Base-by-base conservation (phyloP, 1,139 yeast genomes). In the Pneumocystis canis region DNA sequence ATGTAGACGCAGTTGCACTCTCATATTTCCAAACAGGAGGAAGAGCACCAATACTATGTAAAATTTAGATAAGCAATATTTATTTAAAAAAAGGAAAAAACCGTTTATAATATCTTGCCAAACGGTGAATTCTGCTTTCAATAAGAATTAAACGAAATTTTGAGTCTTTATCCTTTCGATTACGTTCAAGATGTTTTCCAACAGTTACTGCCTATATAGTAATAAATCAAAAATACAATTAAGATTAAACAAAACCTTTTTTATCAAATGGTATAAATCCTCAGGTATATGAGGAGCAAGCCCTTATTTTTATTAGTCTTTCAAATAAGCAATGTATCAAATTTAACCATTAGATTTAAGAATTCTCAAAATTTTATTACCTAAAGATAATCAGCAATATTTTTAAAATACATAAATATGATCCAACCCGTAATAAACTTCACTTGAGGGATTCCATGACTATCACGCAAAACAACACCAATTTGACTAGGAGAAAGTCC, bases 151-250 rank as follows among this genome's bases (percentile, higher is more conserved):
- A 89, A 87, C 99, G 89, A 95, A 94, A 92, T 84, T 92, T 92
- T 75, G 98, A 92, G 83, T 92, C 98, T 86, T 92, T 90, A 83
- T 92, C 99, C 85, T 92, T 94, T 87, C 99, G 89, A 97, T 92
- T 92, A 83, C 95, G 89, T 84, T 94, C 99, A 79, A 92, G 87
- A 83, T 92, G 99, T 88, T 94, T 94, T 89, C 99, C 90, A 80
- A 94, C 96, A 73, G 97, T 78, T 76, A 92, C 97, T 79, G 99
- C 99, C 67, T 64, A 35, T 60, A 28, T 53, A 47, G 35, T 31
- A 20, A 30, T 54, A 14, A 32, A 32, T 18, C 25, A 61, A 16
- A 6, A 41, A 32, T 40, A 41, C 32, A 14, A 28, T 20, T 6
- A 11, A 40, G 5, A 28, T 39, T 30, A 40, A 63, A 25, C 4